Percentiles rank a stretch among this genome's conserved stretches.
These are phyloP conservation scores for Epichloe gansuensis DNA, from an alignment of 2,329 filamentous ascomycete species.

Conservation along the genomic window DNA sequence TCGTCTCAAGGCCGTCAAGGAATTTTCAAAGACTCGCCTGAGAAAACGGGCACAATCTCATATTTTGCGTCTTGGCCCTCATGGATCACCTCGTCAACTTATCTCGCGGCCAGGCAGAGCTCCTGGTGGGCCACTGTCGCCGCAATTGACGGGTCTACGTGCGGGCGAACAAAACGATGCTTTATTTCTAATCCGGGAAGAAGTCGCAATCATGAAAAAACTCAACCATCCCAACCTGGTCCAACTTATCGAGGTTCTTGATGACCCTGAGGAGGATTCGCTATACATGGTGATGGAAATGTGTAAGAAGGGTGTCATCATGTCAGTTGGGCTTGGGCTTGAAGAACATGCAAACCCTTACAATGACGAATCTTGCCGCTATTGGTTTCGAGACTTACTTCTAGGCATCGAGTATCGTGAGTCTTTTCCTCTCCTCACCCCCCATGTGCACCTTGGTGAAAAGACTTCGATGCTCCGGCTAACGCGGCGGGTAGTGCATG, in stretches of 20 bases:
- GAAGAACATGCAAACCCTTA: slow-evolving; percentile 74
- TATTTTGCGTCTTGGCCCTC: slow-evolving; percentile 48
- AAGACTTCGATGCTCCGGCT: not conserved
- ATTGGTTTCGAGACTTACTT: slow-evolving; percentile 91
- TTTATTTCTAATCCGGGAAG: slow-evolving; percentile 79
- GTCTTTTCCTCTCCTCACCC: slow-evolving; percentile 19
- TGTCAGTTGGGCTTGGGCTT: slow-evolving; percentile 89
- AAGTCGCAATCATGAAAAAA: slow-evolving; percentile 99
- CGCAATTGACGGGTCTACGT: slow-evolving; percentile 16
- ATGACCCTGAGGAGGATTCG: slow-evolving; percentile 90
- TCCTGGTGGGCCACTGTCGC: slow-evolving; percentile 10
- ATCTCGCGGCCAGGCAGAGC: slow-evolving; percentile 9
- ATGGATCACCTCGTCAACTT: slow-evolving; percentile 19
- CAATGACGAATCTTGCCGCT: slow-evolving; percentile 65
- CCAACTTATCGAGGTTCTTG: slow-evolving; percentile 81
- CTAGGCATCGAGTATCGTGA: slow-evolving; percentile 84
- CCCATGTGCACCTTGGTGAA: not conserved
- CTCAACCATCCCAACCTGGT: slow-evolving; percentile 92
- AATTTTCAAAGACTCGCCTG: slow-evolving; percentile 87
- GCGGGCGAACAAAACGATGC: slow-evolving; percentile 53
- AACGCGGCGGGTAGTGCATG: slow-evolving; percentile 50
- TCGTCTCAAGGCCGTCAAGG: slow-evolving; percentile 70
- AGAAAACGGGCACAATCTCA: slow-evolving; percentile 85
- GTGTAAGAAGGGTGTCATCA: slow-evolving; percentile 95
- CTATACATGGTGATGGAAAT: slow-evolving; percentile 98